These are phyloP conservation scores for Raphanus raphanistrum DNA, from an alignment of 345 rosid genomes.

Conservation along the genomic window DNA sequence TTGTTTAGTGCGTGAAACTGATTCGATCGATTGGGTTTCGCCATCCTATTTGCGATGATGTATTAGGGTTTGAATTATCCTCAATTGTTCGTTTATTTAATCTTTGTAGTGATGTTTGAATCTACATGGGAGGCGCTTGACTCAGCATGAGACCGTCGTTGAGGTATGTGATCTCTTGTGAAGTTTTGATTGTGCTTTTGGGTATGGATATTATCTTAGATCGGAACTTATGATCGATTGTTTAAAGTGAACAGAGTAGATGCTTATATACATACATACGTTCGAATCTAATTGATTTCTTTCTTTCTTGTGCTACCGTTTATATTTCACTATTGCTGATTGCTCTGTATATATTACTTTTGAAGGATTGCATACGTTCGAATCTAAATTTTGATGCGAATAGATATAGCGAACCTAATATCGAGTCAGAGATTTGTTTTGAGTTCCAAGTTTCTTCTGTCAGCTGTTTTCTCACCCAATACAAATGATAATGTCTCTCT, in stretches of 20 bases:
- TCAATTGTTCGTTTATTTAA: not conserved
- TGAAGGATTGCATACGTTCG: no score
- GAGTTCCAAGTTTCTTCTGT: not conserved
- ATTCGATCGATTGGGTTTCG: not conserved
- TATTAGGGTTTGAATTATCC: not conserved
- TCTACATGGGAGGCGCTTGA: not conserved
- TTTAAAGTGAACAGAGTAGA: not conserved
- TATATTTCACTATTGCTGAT: not conserved
- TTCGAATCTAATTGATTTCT: not conserved
- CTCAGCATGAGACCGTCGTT: not conserved
- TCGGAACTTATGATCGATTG: not conserved
- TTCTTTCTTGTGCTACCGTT: not conserved
- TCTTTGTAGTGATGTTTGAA: not conserved
- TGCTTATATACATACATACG: not conserved
- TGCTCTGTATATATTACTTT: not conserved
- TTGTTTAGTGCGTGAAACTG: not conserved
- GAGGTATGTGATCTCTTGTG: not conserved
- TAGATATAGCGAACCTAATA: not conserved
- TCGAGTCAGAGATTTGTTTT: not conserved
- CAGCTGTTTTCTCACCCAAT: not conserved
- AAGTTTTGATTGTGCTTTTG: not conserved
- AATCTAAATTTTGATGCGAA: not conserved
- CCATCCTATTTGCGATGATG: not conserved
- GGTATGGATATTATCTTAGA: not conserved
- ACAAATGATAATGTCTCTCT: not conserved